These are phyloP conservation scores for Fusarium transvaalense DNA, from an alignment of 2,329 filamentous ascomycete species.

Conservation along the genomic window DNA sequence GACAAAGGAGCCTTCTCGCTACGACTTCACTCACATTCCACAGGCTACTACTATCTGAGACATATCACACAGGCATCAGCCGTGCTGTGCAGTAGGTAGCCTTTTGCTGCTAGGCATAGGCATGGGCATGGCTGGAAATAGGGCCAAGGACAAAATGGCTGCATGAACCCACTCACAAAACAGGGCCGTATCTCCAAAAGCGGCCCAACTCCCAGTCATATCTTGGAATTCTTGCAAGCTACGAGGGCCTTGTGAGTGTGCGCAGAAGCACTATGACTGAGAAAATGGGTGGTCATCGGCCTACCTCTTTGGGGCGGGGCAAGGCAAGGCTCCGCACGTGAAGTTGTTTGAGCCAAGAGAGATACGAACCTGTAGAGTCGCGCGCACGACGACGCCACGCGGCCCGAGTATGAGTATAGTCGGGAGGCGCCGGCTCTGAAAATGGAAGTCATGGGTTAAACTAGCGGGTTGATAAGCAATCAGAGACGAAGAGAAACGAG, in stretches of 20 bases:
- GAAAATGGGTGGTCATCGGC: slow-evolving; percentile 47
- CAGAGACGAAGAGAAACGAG: neutral
- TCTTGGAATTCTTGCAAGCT: slow-evolving; percentile 38
- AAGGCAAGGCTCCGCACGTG: slow-evolving; percentile 44
- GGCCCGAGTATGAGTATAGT: slow-evolving; percentile 32
- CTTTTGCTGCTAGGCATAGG: neutral
- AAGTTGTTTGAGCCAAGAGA: slow-evolving; percentile 38
- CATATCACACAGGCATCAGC: slow-evolving; percentile 37
- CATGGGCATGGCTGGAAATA: slow-evolving; percentile 11
- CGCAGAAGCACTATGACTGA: slow-evolving; percentile 11
- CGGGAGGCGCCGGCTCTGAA: slow-evolving; percentile 37
- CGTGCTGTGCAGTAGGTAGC: slow-evolving; percentile 17
- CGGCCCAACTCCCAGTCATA: slow-evolving; percentile 41
- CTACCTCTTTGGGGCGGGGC: slow-evolving; percentile 30
- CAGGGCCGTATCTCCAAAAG: slow-evolving; percentile 37
- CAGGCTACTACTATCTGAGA: slow-evolving; percentile 33
- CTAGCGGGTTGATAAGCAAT: slow-evolving; percentile 34
- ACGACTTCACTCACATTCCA: slow-evolving; percentile 29
- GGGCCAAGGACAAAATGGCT: slow-evolving; percentile 23
- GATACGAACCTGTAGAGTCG: slow-evolving; percentile 38
- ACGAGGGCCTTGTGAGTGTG: slow-evolving; percentile 40
- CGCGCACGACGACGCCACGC: slow-evolving; percentile 44
- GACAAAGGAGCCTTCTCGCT: slow-evolving; percentile 6
- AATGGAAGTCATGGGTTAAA: slow-evolving; percentile 47
- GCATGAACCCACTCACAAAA: slow-evolving; percentile 35